Conservation (phyloP, 2,329 filamentous ascomycete species). For the Shiraia sp. region DNA sequence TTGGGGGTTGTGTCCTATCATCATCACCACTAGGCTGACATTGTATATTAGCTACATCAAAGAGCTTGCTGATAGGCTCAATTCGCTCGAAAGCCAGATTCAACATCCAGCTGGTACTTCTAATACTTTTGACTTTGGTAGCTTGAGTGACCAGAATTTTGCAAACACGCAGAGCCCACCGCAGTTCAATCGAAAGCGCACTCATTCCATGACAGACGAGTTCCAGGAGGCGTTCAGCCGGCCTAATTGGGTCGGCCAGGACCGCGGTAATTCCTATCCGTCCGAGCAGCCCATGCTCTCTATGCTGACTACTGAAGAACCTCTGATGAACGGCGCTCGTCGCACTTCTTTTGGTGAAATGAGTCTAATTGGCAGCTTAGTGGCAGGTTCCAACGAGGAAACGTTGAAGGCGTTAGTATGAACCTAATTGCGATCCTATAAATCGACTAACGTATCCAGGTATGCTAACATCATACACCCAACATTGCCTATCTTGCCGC, state of each 20-base stretch:
- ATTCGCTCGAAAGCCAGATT: conserved; percentile 44
- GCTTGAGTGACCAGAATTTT: conserved; percentile 35
- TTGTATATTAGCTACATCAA: conserved; percentile 43
- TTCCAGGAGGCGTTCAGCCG: conserved; percentile 38
- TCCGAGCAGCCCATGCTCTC: conserved; percentile 20
- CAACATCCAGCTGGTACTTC: conserved; percentile 31
- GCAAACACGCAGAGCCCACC: conserved; percentile 34
- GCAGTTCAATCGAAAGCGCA: conserved; percentile 42
- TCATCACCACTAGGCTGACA: conserved; percentile 10
- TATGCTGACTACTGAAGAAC: conserved; percentile 34
- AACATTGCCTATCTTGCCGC: conserved; percentile 39
- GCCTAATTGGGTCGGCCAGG: conserved; percentile 39
- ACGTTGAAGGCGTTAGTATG: conserved; percentile 39
- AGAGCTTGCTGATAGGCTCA: conserved; percentile 45
- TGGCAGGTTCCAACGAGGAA: conserved; percentile 40
- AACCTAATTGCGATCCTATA: too few relatives aligned
- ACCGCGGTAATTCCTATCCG: conserved; percentile 36
- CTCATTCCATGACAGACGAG: conserved; percentile 44
- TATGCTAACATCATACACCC: conserved; percentile 44
- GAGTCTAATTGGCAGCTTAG: conserved; percentile 37
- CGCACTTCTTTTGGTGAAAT: conserved; percentile 43
- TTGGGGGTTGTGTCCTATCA: not conserved
- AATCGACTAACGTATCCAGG: conserved; percentile 24
- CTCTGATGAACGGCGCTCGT: conserved; percentile 36
- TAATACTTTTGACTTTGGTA: conserved; percentile 35